Percentiles rank a stretch among this genome's conserved stretches.
phyloP scores from a whole-genome alignment of 2,329 filamentous ascomycete genomes.

The Tolypocladium inflatum region DNA sequence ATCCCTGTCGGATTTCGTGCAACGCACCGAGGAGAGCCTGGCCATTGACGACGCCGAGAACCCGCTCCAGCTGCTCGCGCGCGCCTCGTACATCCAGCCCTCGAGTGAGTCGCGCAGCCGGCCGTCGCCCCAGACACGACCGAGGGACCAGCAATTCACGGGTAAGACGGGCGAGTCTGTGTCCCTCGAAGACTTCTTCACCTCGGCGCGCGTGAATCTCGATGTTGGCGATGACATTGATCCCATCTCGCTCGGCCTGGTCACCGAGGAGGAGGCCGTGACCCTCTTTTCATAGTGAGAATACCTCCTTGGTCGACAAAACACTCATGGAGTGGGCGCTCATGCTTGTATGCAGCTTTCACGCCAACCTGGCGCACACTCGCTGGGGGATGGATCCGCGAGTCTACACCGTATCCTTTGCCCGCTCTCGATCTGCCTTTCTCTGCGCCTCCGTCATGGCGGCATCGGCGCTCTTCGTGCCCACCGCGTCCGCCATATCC shows the following conservation, averaged over 20 bases:
- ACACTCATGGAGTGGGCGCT: background rate
- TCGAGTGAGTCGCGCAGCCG: constrained; percentile 27
- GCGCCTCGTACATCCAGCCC: constrained; percentile 60
- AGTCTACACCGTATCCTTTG: constrained; percentile 56
- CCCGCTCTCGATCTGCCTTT: constrained; percentile 58
- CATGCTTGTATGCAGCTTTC: constrained; percentile 41
- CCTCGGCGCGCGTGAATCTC: constrained; percentile 51
- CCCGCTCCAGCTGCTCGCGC: constrained; percentile 61
- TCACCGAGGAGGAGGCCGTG: constrained; percentile 55
- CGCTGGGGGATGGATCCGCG: constrained; percentile 63
- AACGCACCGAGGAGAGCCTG: constrained; percentile 38
- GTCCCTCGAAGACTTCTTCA: constrained; percentile 55
- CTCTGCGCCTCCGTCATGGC: constrained; percentile 63
- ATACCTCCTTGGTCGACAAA: background rate
- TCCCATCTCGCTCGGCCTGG: constrained; percentile 60
- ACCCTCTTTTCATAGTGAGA: constrained; percentile 56
- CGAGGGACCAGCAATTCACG: constrained; percentile 1
- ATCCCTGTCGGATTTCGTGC: constrained; percentile 16
- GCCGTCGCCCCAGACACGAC: constrained; percentile 13
- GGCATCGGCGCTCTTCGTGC: constrained; percentile 57
- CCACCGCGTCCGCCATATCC: constrained; percentile 53
- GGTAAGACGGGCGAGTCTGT: constrained; percentile 14
- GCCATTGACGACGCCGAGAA: constrained; percentile 67
- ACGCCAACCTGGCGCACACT: constrained; percentile 61
- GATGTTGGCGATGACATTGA: constrained; percentile 57